Conservation (phyloP, 2,329 filamentous ascomycete genomes). For the Thermoascus crustaceus region DNA sequence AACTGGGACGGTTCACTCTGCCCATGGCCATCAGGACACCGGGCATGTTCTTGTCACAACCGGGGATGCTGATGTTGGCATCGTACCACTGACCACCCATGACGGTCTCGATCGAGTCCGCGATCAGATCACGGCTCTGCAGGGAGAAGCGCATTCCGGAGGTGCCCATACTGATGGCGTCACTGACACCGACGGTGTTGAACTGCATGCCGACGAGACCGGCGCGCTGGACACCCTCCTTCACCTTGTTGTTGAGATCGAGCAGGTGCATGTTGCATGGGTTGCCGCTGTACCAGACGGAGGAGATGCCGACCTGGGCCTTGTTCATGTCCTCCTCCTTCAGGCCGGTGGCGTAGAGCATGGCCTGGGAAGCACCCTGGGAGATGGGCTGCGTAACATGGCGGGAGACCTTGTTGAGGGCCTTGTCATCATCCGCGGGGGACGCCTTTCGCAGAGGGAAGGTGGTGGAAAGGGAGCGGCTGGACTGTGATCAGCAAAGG, state of each 20-base stretch:
- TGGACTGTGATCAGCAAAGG: conserved; percentile 8
- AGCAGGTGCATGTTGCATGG: conserved; percentile 99
- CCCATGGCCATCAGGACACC: conserved; percentile 90
- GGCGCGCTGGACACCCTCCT: conserved; percentile 62
- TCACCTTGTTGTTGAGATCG: conserved; percentile 74
- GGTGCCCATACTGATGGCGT: conserved; percentile 97
- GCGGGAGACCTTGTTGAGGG: conserved; percentile 74
- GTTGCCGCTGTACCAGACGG: conserved; percentile 96
- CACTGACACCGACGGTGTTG: conserved; percentile 97
- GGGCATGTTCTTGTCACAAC: conserved; percentile 99
- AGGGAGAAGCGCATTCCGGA: conserved; percentile 93
- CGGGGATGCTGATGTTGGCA: conserved; percentile 90
- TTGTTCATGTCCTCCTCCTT: conserved; percentile 84
- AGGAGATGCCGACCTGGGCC: conserved; percentile 94
- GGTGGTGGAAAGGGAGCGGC: conserved; percentile 36
- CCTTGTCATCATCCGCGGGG: conserved; percentile 40
- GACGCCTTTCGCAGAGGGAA: conserved; percentile 34
- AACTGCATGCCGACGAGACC: conserved; percentile 91
- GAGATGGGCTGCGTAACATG: conserved; percentile 94
- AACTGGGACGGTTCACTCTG: conserved; percentile 80
- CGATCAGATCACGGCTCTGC: conserved; percentile 92
- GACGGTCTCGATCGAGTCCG: conserved; percentile 96
- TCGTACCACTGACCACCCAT: conserved; percentile 99
- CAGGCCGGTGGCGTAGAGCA: conserved; percentile 94
- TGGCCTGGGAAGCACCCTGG: conserved; percentile 95